Evolutionary conservation across 2,329 filamentous ascomycete genomes (phyloP).

Genomic region (Pseudopithomyces chartarum): DNA sequence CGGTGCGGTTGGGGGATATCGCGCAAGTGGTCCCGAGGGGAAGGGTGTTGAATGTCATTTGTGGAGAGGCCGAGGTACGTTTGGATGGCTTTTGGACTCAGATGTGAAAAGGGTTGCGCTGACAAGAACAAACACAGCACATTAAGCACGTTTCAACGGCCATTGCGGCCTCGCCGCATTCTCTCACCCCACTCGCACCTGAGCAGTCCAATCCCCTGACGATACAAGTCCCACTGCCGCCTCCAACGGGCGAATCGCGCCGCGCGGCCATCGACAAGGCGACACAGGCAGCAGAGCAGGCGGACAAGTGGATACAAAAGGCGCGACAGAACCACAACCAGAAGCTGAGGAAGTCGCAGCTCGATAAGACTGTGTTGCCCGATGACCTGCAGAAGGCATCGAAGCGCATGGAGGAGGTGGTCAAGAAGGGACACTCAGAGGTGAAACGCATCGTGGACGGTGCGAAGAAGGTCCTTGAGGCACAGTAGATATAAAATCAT

Average conservation of each 20-base stretch:
- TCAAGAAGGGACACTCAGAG: constrained; percentile 54
- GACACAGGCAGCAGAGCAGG: constrained; percentile 49
- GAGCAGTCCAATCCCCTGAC: constrained; percentile 57
- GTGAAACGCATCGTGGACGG: constrained; percentile 56
- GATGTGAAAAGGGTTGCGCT: neutral
- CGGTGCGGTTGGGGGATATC: constrained; percentile 63
- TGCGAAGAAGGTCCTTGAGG: constrained; percentile 54
- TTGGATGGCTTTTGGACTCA: neutral
- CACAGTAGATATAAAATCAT: constrained; percentile 23
- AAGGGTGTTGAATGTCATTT: constrained; percentile 64
- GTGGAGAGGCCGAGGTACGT: constrained; percentile 66
- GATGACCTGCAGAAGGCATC: constrained; percentile 57
- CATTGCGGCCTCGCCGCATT: constrained; percentile 58
- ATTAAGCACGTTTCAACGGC: constrained; percentile 59
- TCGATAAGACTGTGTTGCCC: constrained; percentile 50
- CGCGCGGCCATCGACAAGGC: constrained; percentile 47
- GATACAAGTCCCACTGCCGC: constrained; percentile 60
- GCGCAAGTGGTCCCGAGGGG: constrained; percentile 71
- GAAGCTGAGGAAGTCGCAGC: constrained; percentile 51
- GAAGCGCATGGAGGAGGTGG: constrained; percentile 56
- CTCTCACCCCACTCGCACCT: constrained; percentile 56
- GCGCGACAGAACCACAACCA: constrained; percentile 56
- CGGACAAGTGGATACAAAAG: constrained; percentile 48
- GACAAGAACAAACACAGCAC: constrained; percentile 47
- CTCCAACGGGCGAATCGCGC: constrained; percentile 62